Percentiles rank a stretch among this genome's conserved stretches.
phyloP scores from a whole-genome alignment of 2,329 filamentous ascomycete genomes.

The Cryphonectria naterciae region DNA sequence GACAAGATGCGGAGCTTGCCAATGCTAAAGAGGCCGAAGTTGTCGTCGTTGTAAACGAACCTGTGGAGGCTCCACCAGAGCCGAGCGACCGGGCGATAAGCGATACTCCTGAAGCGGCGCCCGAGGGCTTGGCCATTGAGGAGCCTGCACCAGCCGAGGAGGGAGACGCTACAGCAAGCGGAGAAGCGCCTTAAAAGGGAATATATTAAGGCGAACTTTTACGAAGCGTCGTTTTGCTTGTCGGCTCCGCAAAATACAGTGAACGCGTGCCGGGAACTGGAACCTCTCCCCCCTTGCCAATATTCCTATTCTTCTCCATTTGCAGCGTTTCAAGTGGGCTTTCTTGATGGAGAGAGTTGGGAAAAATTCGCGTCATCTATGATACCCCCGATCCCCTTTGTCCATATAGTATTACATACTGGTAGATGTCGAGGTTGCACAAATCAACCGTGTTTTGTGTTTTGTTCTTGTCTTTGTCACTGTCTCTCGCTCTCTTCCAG shows the following conservation, averaged over 20 bases:
- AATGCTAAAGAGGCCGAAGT: neutral
- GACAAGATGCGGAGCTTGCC: neutral
- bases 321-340: neutral
- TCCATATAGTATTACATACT: constrained; percentile 8
- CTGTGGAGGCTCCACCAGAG: neutral
- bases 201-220: neutral
- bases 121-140: neutral
- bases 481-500: neutral
- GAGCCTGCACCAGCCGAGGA: constrained; percentile 14
- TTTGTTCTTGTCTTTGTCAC: neutral
- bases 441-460: neutral
- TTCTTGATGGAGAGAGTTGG: constrained; percentile 13
- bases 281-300: neutral
- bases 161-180: neutral
- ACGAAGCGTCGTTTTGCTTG: constrained; percentile 1
- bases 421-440: constrained; percentile 21
- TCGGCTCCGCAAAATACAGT: neutral
- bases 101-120: constrained; percentile 12
- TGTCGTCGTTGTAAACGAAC: neutral
- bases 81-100: neutral
- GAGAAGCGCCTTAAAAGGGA: neutral
- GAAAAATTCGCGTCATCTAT: constrained; percentile 20
- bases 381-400: constrained; percentile 27
- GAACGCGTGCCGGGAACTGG: neutral
- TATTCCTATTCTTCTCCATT: neutral